A percentile compares a stretch with the other conserved stretches of the same genome.
Conservation (phyloP, 305 asterid genomes). For the Plantago coronopus region DNA sequence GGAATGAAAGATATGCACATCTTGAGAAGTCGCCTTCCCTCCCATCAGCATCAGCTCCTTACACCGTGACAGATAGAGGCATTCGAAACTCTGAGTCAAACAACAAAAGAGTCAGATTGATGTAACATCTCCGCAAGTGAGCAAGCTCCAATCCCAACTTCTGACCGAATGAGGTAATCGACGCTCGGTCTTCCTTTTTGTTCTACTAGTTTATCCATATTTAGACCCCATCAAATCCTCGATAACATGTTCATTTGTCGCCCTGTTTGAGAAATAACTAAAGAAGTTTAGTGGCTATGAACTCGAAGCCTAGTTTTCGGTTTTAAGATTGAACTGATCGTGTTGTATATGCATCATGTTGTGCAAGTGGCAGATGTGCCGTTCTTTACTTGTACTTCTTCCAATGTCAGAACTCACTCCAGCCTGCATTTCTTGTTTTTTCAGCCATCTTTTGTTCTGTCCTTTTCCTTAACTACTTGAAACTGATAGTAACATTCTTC, state of each 20-base stretch:
- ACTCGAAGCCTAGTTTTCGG: background rate
- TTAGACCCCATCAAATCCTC: background rate
- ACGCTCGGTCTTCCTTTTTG: background rate
- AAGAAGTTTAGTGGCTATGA: background rate
- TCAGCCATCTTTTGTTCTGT: conserved; percentile 23
- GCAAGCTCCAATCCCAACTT: conserved; percentile 7
- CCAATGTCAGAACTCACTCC: background rate
- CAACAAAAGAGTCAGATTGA: conserved; percentile 62
- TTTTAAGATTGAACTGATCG: background rate
- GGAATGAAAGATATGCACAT: conserved; percentile 70
- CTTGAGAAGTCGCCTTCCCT: conserved; percentile 89
- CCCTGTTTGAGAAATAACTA: background rate
- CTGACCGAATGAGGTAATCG: conserved; percentile 15
- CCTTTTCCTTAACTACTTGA: conserved; percentile 5
- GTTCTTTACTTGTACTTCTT: background rate
- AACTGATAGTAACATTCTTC: background rate
- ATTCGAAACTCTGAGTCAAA: conserved; percentile 65
- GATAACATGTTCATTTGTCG: background rate
- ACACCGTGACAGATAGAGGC: conserved; percentile 71
- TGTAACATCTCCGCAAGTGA: conserved; percentile 35
- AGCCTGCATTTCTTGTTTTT: conserved; percentile 25
- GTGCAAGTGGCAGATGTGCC: background rate
- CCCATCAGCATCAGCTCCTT: conserved; percentile 73
- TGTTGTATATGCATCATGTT: background rate
- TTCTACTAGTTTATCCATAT: background rate